These are phyloP conservation scores for Arthonia radiata DNA, from an alignment of 495 filamentous ascomycete species.

Conservation along the genomic window DNA sequence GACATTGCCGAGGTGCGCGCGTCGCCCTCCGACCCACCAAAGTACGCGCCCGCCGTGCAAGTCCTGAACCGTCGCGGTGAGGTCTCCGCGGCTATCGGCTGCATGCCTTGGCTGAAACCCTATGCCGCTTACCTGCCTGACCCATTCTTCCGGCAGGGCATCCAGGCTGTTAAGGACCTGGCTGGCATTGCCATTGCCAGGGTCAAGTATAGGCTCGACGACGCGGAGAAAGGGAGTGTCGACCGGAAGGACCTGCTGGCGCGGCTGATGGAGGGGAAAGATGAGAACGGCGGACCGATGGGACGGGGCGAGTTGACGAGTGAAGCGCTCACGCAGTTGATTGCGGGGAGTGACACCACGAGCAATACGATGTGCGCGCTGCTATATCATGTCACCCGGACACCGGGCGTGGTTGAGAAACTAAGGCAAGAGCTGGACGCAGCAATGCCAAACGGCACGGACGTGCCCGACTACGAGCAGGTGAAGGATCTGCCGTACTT, in stretches of 20 bases:
- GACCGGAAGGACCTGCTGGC: constrained; percentile 57
- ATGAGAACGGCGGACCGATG: constrained; percentile 48
- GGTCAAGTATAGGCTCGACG: constrained; percentile 48
- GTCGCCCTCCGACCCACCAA: constrained; percentile 24
- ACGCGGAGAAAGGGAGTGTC: constrained; percentile 29
- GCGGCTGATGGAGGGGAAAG: constrained; percentile 65
- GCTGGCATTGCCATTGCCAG: constrained; percentile 49
- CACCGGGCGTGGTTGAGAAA: constrained; percentile 44
- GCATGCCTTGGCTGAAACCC: constrained; percentile 32
- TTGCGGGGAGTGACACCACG: constrained; percentile 77
- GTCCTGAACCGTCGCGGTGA: constrained; percentile 46
- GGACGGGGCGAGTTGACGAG: constrained; percentile 61
- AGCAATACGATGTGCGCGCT: constrained; percentile 75
- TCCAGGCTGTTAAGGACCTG: constrained; percentile 37
- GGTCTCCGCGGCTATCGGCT: constrained; percentile 38
- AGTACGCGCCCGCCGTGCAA: constrained; percentile 39
- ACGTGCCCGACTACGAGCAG: constrained; percentile 40
- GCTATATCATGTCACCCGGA: constrained; percentile 47
- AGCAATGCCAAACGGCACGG: constrained; percentile 30
- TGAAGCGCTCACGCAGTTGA: constrained; percentile 73
- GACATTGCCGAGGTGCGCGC: constrained; percentile 37
- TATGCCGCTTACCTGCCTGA: constrained; percentile 41
- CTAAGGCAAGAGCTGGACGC: constrained; percentile 50
- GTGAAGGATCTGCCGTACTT: constrained; percentile 24
- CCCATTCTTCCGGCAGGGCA: constrained; percentile 38